Percentiles rank a stretch among this genome's conserved stretches.
Conservation (phyloP, 176 grass and related monocot genomes). For the Oryza glaberrima region DNA sequence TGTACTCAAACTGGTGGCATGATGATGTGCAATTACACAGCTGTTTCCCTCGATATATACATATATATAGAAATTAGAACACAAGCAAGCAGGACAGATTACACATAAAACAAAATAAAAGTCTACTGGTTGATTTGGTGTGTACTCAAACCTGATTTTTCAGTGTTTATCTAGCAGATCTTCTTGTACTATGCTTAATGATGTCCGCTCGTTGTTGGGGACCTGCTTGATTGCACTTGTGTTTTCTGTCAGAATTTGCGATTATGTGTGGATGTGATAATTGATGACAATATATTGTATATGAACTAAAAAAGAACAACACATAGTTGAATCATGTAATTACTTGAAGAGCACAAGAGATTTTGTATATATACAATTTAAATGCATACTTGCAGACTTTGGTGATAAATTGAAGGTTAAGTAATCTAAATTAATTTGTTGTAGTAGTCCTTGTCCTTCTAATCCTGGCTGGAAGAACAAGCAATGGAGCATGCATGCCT, state of each 20-base stretch:
- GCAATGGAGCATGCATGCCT: not conserved
- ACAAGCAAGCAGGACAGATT: not conserved
- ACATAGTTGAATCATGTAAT: not conserved
- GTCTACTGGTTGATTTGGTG: not conserved
- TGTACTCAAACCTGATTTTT: conserved; percentile 3
- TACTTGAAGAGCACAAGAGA: not conserved
- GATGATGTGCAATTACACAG: not conserved
- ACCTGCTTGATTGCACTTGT: not conserved
- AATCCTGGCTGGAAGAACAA: not conserved
- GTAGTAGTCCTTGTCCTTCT: not conserved
- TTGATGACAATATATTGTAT: not conserved
- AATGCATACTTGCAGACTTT: not conserved
- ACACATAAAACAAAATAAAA: not conserved
- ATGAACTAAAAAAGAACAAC: not conserved
- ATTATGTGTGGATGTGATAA: not conserved
- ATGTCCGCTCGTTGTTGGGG: not conserved
- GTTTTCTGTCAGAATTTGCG: not conserved
- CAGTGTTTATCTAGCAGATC: not conserved
- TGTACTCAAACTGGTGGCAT: not conserved
- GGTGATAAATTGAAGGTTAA: not conserved
- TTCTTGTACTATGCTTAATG: not conserved
- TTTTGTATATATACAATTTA: not conserved
- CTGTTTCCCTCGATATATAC: conserved; percentile 2
- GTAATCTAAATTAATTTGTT: not conserved
- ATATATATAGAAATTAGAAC: not conserved